Conservation (phyloP, 257 asterid genomes). For the Capsicum pubescens region DNA sequence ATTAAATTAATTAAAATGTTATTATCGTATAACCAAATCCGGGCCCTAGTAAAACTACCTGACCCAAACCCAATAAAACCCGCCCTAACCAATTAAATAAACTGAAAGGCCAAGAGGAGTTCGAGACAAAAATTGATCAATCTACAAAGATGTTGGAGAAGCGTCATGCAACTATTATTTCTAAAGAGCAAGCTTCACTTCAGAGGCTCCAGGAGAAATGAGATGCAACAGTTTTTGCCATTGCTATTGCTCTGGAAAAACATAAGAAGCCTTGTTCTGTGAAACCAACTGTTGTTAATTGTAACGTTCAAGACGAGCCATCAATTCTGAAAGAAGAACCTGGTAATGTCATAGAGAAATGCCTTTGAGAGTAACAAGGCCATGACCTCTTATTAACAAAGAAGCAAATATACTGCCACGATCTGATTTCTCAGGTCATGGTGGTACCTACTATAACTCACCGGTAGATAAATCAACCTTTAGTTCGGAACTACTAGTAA, state of each 20-base stretch:
- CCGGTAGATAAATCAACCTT: too few species aligned
- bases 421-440: too few species aligned
- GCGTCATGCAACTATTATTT: constrained; percentile 74
- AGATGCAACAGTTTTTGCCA: constrained; percentile 88
- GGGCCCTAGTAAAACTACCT: too few species aligned
- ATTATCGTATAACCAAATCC: too few species aligned
- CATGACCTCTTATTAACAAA: too few species aligned
- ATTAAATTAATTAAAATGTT: too few species aligned
- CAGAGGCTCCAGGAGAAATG: constrained; percentile 93
- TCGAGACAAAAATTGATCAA: constrained; percentile 73
- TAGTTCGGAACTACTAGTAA: too few species aligned
- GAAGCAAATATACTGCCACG: too few species aligned
- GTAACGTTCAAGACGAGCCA: constrained; percentile 49
- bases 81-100: constrained; percentile 31
- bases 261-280: constrained; percentile 49
- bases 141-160: constrained; percentile 70
- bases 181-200: constrained; percentile 84
- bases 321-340: constrained; percentile 47
- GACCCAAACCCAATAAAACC: too few species aligned
- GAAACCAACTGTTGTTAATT: constrained; percentile 40
- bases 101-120: constrained; percentile 86
- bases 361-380: too few species aligned
- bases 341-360: constrained; percentile 38
- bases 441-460: too few species aligned
- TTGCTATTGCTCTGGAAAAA: constrained; percentile 63